Conservation (phyloP, 371 early-diverging fungal genomes). For the Actinomortierella ambigua region DNA sequence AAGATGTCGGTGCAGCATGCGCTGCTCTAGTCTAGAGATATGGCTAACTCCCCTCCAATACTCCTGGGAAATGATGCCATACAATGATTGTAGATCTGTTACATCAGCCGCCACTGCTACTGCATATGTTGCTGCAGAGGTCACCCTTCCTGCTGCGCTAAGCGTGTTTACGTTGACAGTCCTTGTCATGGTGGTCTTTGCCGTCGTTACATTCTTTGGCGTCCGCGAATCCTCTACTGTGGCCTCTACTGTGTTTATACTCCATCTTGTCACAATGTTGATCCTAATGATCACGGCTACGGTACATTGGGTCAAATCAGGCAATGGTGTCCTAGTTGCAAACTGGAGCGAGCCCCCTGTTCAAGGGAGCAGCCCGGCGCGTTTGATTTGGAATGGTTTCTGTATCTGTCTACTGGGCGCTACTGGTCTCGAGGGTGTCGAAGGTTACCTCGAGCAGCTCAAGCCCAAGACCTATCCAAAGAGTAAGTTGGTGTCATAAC, state of each 20-base stretch:
- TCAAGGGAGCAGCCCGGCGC: conserved; percentile 30
- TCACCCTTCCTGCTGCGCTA: conserved; percentile 31
- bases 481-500: conserved; percentile 1
- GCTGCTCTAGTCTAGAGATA: too few species aligned
- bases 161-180: conserved; percentile 51
- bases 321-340: conserved; percentile 45
- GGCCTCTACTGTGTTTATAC: conserved; percentile 48
- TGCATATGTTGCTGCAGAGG: conserved; percentile 55
- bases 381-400: conserved; percentile 53
- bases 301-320: conserved; percentile 46
- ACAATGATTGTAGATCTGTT: conserved; percentile 33
- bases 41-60: too few species aligned
- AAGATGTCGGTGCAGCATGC: too few species aligned
- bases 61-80: too few species aligned
- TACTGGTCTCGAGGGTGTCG: conserved; percentile 58
- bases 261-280: conserved; percentile 50
- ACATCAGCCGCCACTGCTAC: conserved; percentile 62
- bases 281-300: conserved; percentile 51
- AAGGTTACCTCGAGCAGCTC: conserved; percentile 61
- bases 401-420: conserved; percentile 64
- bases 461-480: conserved; percentile 60
- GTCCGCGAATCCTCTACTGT: conserved; percentile 54
- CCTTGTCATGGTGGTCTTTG: conserved; percentile 48
- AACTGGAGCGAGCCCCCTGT: conserved; percentile 51
- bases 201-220: conserved; percentile 47